Base-by-base conservation (phyloP, 202 grass and related monocot genomes). In the Setaria viridis region DNA sequence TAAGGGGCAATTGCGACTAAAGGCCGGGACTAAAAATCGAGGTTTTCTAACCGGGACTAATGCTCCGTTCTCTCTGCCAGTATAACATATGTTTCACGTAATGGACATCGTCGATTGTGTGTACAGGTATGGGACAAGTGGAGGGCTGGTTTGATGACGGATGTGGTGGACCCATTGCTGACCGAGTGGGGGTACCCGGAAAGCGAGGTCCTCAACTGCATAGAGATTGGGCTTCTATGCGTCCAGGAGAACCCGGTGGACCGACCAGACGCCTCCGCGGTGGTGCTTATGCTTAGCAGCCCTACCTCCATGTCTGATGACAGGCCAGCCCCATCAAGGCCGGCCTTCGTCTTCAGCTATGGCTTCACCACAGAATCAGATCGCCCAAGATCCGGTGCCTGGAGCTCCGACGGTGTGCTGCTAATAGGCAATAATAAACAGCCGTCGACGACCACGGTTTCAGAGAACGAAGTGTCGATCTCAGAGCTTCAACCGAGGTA, bases 181-280 rank as follows among this genome's bases (percentile, higher is more conserved):
- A 0, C 2, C 6, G 57, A 21, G 20, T 0, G 0, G 1, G 0
- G 2, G 21, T 29, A 11, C 58, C 58, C 2, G 0, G 58, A 62
- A 9, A 11, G 21, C 2, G 58, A 62, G 58, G 58, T 62, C 2
- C 7, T 46, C 9, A 46, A 46, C 43, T 46, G 43, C 43, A 10
- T 46, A 1, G 43, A 46, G 2, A 46, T 64, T 11, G 62, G 62
- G 11, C 30, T 64, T 0, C 30, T 64, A 6, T 64, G 62, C 30
- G 62, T 64, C 30, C 62, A 64, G 11, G 62, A 64, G 62, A 64
- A 64, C 30, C 62, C 30, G 62, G 25, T 0, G 13, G 62, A 64
- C 4, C 30, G 62, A 0, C 62, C 30, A 12, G 62, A 64, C 5
- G 62, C 30, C 29, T 64, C 30, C 11, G 13, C 30, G 1, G 62